Base-by-base conservation (phyloP, 2,329 filamentous ascomycete species). In the Fusarium burgessii region DNA sequence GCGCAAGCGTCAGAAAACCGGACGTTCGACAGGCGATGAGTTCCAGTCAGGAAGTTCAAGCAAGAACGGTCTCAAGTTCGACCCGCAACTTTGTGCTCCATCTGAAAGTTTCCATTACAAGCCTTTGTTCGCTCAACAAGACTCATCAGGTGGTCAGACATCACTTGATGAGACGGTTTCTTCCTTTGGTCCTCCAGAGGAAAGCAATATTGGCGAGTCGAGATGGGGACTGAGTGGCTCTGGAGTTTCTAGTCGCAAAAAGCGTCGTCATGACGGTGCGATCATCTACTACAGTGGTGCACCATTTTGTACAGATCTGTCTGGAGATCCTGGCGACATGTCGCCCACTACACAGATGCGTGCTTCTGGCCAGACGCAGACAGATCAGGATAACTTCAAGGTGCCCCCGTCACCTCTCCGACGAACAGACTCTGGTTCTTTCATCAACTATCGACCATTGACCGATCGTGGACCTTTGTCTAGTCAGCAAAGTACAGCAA, bases 271-370 rank as follows among this genome's bases (percentile, higher is more conserved):
- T 15, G 89, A 92, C 63, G 93, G 93, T 12, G 90, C 92, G 2
- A 92, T 97, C 71, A 94, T 95, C 20, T 97, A 95, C 77, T 97
- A 95, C 78, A 93, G 88, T 66, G 92, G 92, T 29, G 91, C 92
- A 3, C 89, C 88, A 1, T 97, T 96, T 78, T 96, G 90, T 78
- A 94, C 91, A 2, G 94, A 97, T 78, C 81, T 96, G 6, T 93
- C 91, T 18, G 91, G 91, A 4, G 91, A 94, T 73, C 83, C 83
- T 14, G 85, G 84, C 4, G 84, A 86, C 25, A 67, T 79, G 3
- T 86, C 84, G 0, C 84, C 85, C 2, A 78, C 84, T 4, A 85
- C 86, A 2, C 83, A 87, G 62, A 80, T 86, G 79, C 81, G 83
- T 7, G 84, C 84, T n/a, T 82, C 82, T 13, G 82, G 80, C 3